phyloP scores from a whole-genome alignment of 1,284 basidiomycete species.

The Fomitopsis schrenkii region DNA sequence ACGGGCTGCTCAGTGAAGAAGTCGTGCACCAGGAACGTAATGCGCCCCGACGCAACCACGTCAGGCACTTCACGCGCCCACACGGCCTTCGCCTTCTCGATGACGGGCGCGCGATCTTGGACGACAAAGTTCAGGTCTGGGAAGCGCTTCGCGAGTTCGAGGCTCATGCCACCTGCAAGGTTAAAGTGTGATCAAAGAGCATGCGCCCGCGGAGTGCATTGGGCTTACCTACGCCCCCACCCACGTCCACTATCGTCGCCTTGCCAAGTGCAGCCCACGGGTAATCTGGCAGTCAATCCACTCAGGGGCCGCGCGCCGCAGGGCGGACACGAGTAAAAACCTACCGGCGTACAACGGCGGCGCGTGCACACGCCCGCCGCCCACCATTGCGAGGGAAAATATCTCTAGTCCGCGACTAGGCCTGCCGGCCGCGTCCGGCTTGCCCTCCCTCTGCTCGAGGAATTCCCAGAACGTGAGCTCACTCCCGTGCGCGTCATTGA shows the following conservation, averaged over 20 bases:
- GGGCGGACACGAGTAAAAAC: background rate
- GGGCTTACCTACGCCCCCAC: slow-evolving; percentile 6
- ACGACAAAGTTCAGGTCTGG: slow-evolving; percentile 16
- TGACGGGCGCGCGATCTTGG: slow-evolving; percentile 13
- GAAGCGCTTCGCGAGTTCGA: slow-evolving; percentile 9
- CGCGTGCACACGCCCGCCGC: slow-evolving; percentile 5
- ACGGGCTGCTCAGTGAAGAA: slow-evolving; percentile 29
- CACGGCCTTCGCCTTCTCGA: slow-evolving; percentile 6
- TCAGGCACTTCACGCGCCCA: slow-evolving; percentile 7
- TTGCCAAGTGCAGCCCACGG: slow-evolving; percentile 9
- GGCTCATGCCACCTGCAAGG: slow-evolving; percentile 11
- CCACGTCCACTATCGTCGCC: slow-evolving; percentile 14
- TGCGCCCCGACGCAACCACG: slow-evolving; percentile 3
- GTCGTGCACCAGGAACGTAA: slow-evolving; percentile 19
- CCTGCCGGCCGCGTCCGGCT: slow-evolving; percentile 3
- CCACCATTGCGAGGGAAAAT: slow-evolving; percentile 8
- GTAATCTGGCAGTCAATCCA: slow-evolving; percentile 3
- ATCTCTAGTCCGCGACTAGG: background rate
- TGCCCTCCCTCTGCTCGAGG: slow-evolving; percentile 7
- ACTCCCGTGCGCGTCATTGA: background rate
- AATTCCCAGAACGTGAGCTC: slow-evolving; percentile 7
- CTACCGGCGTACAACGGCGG: slow-evolving; percentile 7
- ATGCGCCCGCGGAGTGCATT: background rate
- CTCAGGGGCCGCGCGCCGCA: background rate
- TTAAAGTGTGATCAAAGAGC: background rate